Evolutionary conservation across 306 rosid species (phyloP).

Genomic region (Dryas octopetala): DNA sequence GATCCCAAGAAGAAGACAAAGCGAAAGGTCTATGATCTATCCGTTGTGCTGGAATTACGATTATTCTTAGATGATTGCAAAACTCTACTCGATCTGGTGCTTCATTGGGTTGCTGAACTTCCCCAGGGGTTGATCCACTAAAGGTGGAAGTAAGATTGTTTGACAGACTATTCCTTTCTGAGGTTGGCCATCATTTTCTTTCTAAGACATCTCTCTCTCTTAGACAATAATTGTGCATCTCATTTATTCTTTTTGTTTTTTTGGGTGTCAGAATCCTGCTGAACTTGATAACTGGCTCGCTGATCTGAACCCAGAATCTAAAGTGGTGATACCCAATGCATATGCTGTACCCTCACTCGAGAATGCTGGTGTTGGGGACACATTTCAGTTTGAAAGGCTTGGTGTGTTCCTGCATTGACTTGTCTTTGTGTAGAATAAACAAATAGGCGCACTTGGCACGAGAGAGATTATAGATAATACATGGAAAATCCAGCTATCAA

Average conservation of each 20-base stretch:
- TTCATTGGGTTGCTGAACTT: slow-evolving; percentile 92
- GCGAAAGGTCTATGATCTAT: slow-evolving; percentile 65
- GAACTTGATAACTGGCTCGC: slow-evolving; percentile 95
- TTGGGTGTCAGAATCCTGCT: slow-evolving; percentile 71
- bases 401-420: slow-evolving; percentile 47
- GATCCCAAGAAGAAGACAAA: slow-evolving; percentile 88
- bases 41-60: neutral
- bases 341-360: slow-evolving; percentile 56
- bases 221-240: neutral
- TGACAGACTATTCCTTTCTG: slow-evolving; percentile 78
- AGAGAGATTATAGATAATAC: neutral
- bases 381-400: slow-evolving; percentile 92
- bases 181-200: slow-evolving; percentile 51
- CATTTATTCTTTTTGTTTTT: neutral
- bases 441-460: slow-evolving; percentile 6
- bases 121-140: slow-evolving; percentile 80
- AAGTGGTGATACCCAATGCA: slow-evolving; percentile 58
- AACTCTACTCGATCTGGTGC: slow-evolving; percentile 16
- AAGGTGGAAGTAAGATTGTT: slow-evolving; percentile 84
- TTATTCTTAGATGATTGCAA: slow-evolving; percentile 14
- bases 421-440: neutral
- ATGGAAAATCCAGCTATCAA: too few relatives aligned
- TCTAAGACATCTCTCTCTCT: neutral
- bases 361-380: slow-evolving; percentile 62
- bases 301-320: slow-evolving; percentile 75